Percentiles rank a stretch among this genome's conserved stretches.
Conservation (phyloP, 1,139 yeast species). For the Suhomyces coccinellae region DNA sequence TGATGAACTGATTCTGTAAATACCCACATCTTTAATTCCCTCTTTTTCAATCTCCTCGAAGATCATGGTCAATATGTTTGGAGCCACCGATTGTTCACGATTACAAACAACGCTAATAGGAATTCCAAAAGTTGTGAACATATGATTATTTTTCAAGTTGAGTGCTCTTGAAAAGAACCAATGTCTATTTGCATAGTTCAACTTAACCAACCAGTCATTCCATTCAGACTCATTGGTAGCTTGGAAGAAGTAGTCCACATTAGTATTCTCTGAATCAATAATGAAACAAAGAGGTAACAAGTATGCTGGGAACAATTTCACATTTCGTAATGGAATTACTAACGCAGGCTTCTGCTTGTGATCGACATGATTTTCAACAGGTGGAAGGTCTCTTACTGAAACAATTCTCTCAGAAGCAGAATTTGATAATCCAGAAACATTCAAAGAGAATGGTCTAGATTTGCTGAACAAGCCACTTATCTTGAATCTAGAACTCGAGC, state of each 20-base stretch:
- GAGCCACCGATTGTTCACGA: slow-evolving; percentile 64
- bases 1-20: slow-evolving; percentile 91
- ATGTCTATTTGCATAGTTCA: slow-evolving; percentile 52
- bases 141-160: slow-evolving; percentile 32
- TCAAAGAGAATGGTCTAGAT: slow-evolving; percentile 37
- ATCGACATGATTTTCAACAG: slow-evolving; percentile 41
- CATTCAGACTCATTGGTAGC: slow-evolving; percentile 64
- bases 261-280: slow-evolving; percentile 52
- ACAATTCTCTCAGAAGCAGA: slow-evolving; percentile 50
- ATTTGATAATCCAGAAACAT: slow-evolving; percentile 24
- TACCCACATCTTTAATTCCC: slow-evolving; percentile 88
- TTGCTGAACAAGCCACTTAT: slow-evolving; percentile 46
- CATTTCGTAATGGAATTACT: slow-evolving; percentile 54
- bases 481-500: slow-evolving; percentile 41
- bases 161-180: slow-evolving; percentile 53
- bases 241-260: slow-evolving; percentile 67
- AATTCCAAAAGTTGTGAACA: slow-evolving; percentile 75
- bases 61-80: slow-evolving; percentile 63
- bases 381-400: slow-evolving; percentile 60
- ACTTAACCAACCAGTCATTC: slow-evolving; percentile 68
- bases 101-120: slow-evolving; percentile 76
- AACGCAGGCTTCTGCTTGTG: slow-evolving; percentile 56
- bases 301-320: slow-evolving; percentile 56
- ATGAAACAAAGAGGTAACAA: slow-evolving; percentile 59
- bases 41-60: slow-evolving; percentile 75